Base-by-base conservation (phyloP, 2,329 filamentous ascomycete genomes). In the Cercospora berteroae region DNA sequence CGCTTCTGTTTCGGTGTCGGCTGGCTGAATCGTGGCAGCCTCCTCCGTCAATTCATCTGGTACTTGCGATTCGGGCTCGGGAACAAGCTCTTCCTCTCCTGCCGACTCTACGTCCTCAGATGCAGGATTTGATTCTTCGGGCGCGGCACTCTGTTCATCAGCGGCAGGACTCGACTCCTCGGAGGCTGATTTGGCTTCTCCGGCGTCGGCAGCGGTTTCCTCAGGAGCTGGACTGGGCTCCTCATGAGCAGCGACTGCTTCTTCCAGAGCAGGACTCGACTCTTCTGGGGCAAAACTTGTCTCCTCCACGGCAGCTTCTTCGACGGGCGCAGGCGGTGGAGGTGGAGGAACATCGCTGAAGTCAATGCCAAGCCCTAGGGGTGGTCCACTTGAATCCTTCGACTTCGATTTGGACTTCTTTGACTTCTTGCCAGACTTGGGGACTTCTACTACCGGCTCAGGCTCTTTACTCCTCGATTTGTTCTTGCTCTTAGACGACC, bases 311-410 rank as follows among this genome's bases (percentile, higher is more conserved):
- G 58, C 2, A 33, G 25, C 9, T 12, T 33, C 42, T 31, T 63
- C 60, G 7, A 62, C 63, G 33, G 56, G 18, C 16, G 55, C 42
- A 29, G 63, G 60, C 42, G 62, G 60, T 27, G 50, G 31, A 29
- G 60, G n/a, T 44, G 65, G 57, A 36, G 64, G 52, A 39, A 42
- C 27, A 48, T 69, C 67, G 12, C 57, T 61, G 18, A 66, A 64
- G 27, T 64, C 67, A 44, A 71, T 71, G 12, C 66, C 71, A 20
- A 72, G 55, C 9, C 71, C 71, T 5, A 65, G 33, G 8, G 69
- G 60, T 18, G 56, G 52, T 6, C 23, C 48, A 18, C 18, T 58
- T 8, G 63, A 25, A 23, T 64, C 36, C 50, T 67, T 67, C 18
- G 66, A 29, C 7, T 63, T 23, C 12, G 63, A 67, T 60, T 63